Conservation (phyloP, 192 early-diverging fungal species). For the Backusella tuberculispora region DNA sequence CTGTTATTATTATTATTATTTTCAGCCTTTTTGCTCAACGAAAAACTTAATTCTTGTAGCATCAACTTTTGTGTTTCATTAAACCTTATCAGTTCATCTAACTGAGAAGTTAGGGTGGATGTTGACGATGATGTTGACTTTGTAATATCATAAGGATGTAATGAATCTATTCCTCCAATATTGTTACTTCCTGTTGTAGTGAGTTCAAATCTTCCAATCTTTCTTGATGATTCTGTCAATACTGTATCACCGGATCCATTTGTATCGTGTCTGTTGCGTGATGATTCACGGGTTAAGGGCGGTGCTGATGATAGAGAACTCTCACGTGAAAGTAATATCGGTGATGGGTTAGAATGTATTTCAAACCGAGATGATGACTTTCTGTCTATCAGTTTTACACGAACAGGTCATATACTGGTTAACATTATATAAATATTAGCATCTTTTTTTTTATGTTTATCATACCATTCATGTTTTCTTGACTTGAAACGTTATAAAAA, state of each 20-base stretch:
- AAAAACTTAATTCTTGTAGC: conserved; percentile 23
- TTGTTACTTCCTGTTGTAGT: not conserved
- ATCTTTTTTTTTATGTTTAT: not conserved
- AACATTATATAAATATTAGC: not conserved
- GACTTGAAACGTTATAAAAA: not conserved
- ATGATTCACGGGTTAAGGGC: not conserved
- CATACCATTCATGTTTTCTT: not conserved
- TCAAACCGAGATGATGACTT: conserved; percentile 42
- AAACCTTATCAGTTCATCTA: conserved; percentile 34
- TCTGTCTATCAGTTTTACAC: conserved; percentile 30
- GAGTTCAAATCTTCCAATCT: conserved; percentile 40
- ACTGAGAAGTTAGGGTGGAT: not conserved
- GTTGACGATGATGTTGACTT: not conserved
- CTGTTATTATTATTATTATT: not conserved
- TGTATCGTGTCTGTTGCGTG: not conserved
- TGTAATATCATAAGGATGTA: not conserved
- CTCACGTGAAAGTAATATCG: conserved; percentile 28
- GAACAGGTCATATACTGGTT: not conserved
- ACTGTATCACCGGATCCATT: not conserved
- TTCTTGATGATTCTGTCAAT: conserved; percentile 30
- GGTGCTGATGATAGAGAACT: conserved; percentile 24
- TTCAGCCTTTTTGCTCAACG: not conserved
- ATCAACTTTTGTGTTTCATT: conserved; percentile 34
- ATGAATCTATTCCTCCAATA: not conserved
- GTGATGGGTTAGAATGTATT: conserved; percentile 18